Conservation (phyloP, 2,329 filamentous ascomycete species). For the Emmonsia crescens region DNA sequence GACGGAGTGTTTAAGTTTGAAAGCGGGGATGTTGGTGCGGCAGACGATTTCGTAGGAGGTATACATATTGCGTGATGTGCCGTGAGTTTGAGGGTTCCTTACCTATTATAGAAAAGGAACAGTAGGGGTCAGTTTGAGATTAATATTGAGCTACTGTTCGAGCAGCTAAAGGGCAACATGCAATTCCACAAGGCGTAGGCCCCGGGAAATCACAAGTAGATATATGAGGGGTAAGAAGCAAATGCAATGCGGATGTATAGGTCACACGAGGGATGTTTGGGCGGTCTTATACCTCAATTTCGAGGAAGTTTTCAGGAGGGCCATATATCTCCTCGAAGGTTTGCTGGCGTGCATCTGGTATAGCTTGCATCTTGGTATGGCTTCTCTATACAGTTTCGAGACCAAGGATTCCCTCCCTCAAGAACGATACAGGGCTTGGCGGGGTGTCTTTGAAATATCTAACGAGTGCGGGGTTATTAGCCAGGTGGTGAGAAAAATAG, state of each 20-base stretch:
- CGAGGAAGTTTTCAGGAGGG: slow-evolving; percentile 94
- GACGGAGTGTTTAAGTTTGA: slow-evolving; percentile 81
- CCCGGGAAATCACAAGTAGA: not conserved
- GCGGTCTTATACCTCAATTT: slow-evolving; percentile 60
- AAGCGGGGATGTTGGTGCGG: slow-evolving; percentile 96
- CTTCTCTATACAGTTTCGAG: slow-evolving; percentile 4
- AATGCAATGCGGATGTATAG: not conserved
- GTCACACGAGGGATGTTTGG: not conserved
- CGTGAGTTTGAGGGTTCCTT: slow-evolving; percentile 84
- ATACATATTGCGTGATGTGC: slow-evolving; percentile 92
- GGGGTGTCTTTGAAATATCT: not conserved
- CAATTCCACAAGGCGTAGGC: not conserved
- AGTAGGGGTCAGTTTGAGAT: slow-evolving; percentile 2
- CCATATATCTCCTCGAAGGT: slow-evolving; percentile 99
- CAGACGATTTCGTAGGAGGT: slow-evolving; percentile 98
- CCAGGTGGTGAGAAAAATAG: not conserved
- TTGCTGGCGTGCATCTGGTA: slow-evolving; percentile 67
- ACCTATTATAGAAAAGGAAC: slow-evolving; percentile 47
- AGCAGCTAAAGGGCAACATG: not conserved
- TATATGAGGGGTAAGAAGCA: not conserved
- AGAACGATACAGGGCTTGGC: not conserved
- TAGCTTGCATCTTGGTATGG: slow-evolving; percentile 44
- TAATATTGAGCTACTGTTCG: not conserved
- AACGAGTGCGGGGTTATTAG: not conserved
- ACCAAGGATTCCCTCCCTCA: not conserved